Percentiles rank a stretch among this genome's conserved stretches.
These are phyloP conservation scores for Rhipidocladum racemiflorum DNA, from an alignment of 176 grass and related monocot genomes.

Conservation along the genomic window DNA sequence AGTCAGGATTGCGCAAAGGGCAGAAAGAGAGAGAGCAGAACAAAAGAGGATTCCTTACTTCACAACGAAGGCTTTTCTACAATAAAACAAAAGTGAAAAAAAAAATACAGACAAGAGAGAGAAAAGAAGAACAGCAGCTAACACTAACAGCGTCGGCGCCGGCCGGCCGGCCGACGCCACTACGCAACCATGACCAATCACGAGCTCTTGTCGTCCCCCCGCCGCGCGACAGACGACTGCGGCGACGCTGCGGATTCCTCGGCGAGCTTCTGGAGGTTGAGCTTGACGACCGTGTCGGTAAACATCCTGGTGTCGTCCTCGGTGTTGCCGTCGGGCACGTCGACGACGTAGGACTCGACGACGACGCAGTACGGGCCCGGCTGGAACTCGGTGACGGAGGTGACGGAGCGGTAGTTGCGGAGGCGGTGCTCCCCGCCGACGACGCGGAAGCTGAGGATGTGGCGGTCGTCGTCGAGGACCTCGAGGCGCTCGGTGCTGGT, in stretches of 20 bases:
- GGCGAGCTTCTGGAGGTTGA: conserved; percentile 90
- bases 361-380: conserved; percentile 58
- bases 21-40: neutral
- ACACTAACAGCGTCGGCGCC: conserved; percentile 18
- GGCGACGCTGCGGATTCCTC: conserved; percentile 49
- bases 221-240: conserved; percentile 6
- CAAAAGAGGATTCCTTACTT: neutral
- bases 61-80: neutral
- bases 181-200: neutral
- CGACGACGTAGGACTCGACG: conserved; percentile 88
- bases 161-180: neutral
- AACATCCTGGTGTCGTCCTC: conserved; percentile 94
- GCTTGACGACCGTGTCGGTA: conserved; percentile 84
- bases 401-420: conserved; percentile 91
- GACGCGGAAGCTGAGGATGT: conserved; percentile 91
- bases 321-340: conserved; percentile 86
- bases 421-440: conserved; percentile 91
- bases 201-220: neutral
- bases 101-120: neutral
- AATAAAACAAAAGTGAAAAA: neutral
- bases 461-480: conserved; percentile 84
- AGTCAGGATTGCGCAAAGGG: neutral
- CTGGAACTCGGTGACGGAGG: conserved; percentile 82
- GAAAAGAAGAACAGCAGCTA: neutral
- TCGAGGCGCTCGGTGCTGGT: conserved; percentile 92